Base-by-base conservation (phyloP, 2,329 filamentous ascomycete genomes). In the Chaetomiaceae sp. region DNA sequence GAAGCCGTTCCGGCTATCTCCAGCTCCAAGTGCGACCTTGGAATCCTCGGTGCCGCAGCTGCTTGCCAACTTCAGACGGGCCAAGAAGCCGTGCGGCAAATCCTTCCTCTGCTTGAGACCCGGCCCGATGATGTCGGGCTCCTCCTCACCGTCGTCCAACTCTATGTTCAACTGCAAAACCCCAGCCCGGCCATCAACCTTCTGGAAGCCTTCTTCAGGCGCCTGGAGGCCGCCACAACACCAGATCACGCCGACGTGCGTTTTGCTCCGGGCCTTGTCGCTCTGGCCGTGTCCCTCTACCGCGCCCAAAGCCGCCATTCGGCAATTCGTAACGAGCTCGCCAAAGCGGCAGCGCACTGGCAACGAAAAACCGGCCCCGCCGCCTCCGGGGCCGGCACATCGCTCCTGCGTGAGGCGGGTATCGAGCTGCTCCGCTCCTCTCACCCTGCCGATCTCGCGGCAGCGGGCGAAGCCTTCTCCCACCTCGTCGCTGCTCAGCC, bases 261-360 rank as follows among this genome's bases (percentile, higher is more conserved):
- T 10, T 94, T 86, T 67, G 85, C 89, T 23, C 92, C 94, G 0
- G 92, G 92, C 2, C 75, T 99, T 1, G 80, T 97, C 25, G 90
- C 89, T 0, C 76, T 92, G 1, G 76, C 88, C 3, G 85, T 95
- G 9, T 84, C 88, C 2, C 76, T 99, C 0, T 94, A 96, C 70
- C 82, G 82, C 61, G 74, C 78, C 2, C 86, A 94, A 67, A 85
- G 87, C 34, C 87, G 90, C 32, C 86, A 85, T 59, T 73, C 77
- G 21, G 84, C 87, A 27, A 83, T 88, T 56, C 87, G 87, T 57
- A 71, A 75, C 6, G 88, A 94, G 65, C 76, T 97, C 16, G 81
- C 84, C 54, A 88, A 86, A 68, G 90, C 92, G 16, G 89, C 90
- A 10, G 75, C 79, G 13, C 85, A 95, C 71, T 97, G 94, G 91